phyloP scores from a whole-genome alignment of 2,329 filamentous ascomycete species.

The Nannizziopsis barbatae region DNA sequence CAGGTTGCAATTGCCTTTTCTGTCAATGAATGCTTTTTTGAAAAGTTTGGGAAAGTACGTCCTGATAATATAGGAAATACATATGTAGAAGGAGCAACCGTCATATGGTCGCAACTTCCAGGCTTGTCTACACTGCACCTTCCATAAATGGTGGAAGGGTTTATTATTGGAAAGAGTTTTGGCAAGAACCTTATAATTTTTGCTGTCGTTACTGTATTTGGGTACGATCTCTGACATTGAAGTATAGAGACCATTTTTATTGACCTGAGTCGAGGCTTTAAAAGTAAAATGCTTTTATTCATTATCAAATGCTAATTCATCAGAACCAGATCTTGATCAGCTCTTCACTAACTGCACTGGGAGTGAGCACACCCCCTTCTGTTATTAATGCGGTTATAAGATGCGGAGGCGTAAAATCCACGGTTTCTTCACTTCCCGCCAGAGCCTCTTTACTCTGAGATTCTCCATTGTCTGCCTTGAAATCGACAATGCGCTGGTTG shows the following conservation, averaged over 20 bases:
- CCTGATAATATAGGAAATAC: too few species aligned
- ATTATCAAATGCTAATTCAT: conserved; percentile 9
- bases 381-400: conserved; percentile 55
- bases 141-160: too few species aligned
- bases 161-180: background rate
- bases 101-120: too few species aligned
- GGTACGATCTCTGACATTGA: too few species aligned
- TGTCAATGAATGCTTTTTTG: too few species aligned
- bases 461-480: conserved; percentile 46
- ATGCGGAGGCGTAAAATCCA: conserved; percentile 47
- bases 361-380: conserved; percentile 52
- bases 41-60: too few species aligned
- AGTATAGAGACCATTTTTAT: too few species aligned
- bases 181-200: too few species aligned
- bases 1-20: too few species aligned
- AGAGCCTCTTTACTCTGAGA: background rate
- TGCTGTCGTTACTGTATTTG: too few species aligned
- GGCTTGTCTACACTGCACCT: too few species aligned
- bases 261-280: background rate
- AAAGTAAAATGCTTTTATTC: background rate
- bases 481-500: conserved; percentile 65
- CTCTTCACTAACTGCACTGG: conserved; percentile 55
- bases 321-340: conserved; percentile 52
- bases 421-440: conserved; percentile 19
- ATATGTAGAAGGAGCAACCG: too few species aligned